Evolutionary conservation across 805 yeast species (phyloP).

Genomic region (Nematodospora valgi): DNA sequence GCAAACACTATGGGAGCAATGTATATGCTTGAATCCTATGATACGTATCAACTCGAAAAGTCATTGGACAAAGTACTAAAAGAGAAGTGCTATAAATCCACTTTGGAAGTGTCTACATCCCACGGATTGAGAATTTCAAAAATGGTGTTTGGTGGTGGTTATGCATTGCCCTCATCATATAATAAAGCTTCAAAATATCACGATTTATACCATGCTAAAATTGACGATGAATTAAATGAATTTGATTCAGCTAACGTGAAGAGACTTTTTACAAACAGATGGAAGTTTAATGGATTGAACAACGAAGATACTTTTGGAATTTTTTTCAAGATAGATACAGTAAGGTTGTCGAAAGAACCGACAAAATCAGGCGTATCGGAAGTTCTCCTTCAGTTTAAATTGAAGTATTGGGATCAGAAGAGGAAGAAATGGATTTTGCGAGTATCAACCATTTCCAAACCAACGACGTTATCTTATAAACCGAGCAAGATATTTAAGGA

Average conservation of each 20-base stretch:
- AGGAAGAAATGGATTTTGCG: slow-evolving; percentile 21
- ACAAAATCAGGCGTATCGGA: slow-evolving; percentile 17
- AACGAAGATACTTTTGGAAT: slow-evolving; percentile 23
- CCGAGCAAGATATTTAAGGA: slow-evolving; percentile 21
- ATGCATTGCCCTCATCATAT: slow-evolving; percentile 33
- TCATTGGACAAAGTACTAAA: slow-evolving; percentile 12
- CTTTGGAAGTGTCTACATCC: slow-evolving; percentile 29
- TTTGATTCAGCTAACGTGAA: slow-evolving; percentile 31
- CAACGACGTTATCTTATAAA: slow-evolving; percentile 23
- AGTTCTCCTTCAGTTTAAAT: slow-evolving; percentile 29
- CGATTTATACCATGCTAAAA: slow-evolving; percentile 22
- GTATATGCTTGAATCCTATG: slow-evolving; percentile 27
- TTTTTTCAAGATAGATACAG: slow-evolving; percentile 32
- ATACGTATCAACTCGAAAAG: slow-evolving; percentile 18
- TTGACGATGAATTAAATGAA: slow-evolving; percentile 29
- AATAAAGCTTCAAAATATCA: slow-evolving; percentile 14
- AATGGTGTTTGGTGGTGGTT: slow-evolving; percentile 26
- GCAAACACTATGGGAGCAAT: slow-evolving; percentile 32
- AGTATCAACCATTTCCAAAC: slow-evolving; percentile 27
- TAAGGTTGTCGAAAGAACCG: slow-evolving; percentile 16
- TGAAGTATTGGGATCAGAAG: slow-evolving; percentile 25
- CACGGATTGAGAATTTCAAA: slow-evolving; percentile 28
- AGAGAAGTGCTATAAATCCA: slow-evolving; percentile 3
- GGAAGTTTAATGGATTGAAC: slow-evolving; percentile 27
- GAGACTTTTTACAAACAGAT: slow-evolving; percentile 35